Evolutionary conservation across 208 protist genomes (phyloP), one percentile per base, ranked within the genome.

Genomic region (Leishmania tarentolae): DNA sequence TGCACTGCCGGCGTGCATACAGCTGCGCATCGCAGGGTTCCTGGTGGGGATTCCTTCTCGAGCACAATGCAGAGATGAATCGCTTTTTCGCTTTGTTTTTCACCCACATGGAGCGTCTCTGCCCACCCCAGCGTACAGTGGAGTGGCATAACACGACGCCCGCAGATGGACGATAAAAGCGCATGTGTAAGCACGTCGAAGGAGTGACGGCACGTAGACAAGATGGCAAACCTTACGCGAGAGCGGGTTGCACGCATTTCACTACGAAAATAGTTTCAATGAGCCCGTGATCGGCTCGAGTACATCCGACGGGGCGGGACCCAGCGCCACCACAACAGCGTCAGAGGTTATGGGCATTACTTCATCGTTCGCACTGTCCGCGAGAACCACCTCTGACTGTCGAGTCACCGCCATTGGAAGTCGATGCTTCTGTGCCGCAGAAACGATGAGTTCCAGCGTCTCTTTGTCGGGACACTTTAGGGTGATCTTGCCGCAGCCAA

Each of bases 401-500:
- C n/a, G 44, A 13, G 81, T 35, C 57, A 42, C 73, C 28, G 65
- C 75, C 35, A 86, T 88, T 24, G 90, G 88, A 24, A 93, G 75
- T 44, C 84, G 76, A 44, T 56, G 47, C 17, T 79, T 81, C 76
- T 76, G 78, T 6, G 89, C 87, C 5, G 17, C 69, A 6, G 56
- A 40, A 40, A 89, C 46, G 21, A 93, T 50, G 11, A 21, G 52
- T 19, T 79, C 70, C 68, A 94, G 76, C 65, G 72, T 75, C 7
- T 57, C 79, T 40, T 56, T 73, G 42, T 92, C 81, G 35, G 87
- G 84, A 35, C 86, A 86, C 70, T 85, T 90, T 13, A 96, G 85
- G 4, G 90, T 86, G 63, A 96, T 93, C 70, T 96, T 95, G 9
- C 84, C 88, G 53, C 88, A 94, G 6, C 93, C 93, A 68, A 93